Percentiles rank a stretch among this genome's conserved stretches.
These are phyloP conservation scores for Malus sieversii DNA, from an alignment of 306 rosid genomes.

Conservation along the genomic window DNA sequence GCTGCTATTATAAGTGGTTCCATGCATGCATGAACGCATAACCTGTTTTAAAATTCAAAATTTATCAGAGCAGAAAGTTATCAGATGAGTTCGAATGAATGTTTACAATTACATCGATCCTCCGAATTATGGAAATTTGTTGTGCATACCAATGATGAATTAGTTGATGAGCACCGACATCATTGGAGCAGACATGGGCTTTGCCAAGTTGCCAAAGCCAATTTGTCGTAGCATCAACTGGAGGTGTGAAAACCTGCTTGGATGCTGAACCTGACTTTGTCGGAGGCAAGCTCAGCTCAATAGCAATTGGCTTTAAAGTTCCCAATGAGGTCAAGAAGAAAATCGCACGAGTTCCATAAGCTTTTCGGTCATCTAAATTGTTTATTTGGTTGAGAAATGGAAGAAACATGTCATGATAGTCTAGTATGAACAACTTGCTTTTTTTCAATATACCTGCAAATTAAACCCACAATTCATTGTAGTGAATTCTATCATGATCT, in stretches of 20 bases:
- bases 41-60: conserved; percentile 32
- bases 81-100: too few relatives aligned
- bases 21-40: conserved; percentile 59
- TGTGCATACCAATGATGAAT: conserved; percentile 60
- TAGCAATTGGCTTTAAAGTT: conserved; percentile 76
- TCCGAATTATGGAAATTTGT: too few relatives aligned
- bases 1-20: conserved; percentile 79
- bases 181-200: conserved; percentile 55
- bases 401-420: conserved; percentile 70
- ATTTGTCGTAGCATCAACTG: conserved; percentile 61
- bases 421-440: conserved; percentile 61
- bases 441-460: conserved; percentile 50
- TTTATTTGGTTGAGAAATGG: conserved; percentile 73
- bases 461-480: background rate
- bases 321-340: conserved; percentile 50
- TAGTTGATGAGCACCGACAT: conserved; percentile 22
- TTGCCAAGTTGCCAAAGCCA: conserved; percentile 90
- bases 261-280: conserved; percentile 43
- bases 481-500: background rate
- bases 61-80: background rate
- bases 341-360: conserved; percentile 74
- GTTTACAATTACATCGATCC: too few relatives aligned
- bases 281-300: conserved; percentile 74
- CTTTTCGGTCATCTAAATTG: conserved; percentile 65
- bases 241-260: conserved; percentile 59